These are phyloP conservation scores for Scleroderma citrinum DNA, from an alignment of 768 basidiomycete species.

Conservation along the genomic window DNA sequence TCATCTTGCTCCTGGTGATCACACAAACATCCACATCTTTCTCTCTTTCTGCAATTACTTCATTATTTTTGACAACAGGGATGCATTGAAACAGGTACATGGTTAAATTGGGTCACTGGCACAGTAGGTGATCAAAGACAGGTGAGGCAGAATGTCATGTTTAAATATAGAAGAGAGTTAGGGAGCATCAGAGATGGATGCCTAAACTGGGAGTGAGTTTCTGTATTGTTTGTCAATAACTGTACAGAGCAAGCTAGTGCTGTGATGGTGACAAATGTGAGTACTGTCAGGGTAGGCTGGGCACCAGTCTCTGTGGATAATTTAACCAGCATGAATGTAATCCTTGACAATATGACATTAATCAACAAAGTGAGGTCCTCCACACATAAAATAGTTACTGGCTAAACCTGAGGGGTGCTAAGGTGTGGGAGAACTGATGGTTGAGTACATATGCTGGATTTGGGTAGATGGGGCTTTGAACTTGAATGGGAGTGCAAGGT, in stretches of 20 bases:
- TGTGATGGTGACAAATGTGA: neutral
- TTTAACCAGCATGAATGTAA: neutral
- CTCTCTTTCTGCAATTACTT: neutral
- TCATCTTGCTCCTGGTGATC: neutral
- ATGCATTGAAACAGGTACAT: neutral
- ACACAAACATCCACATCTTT: neutral
- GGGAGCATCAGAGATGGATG: neutral
- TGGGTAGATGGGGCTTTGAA: neutral
- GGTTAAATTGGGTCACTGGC: neutral
- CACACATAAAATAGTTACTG: neutral
- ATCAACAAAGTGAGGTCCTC: neutral
- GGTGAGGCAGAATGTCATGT: neutral
- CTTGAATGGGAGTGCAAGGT: neutral
- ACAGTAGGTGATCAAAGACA: neutral
- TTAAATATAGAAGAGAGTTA: neutral
- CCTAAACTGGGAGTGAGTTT: neutral
- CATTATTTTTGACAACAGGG: neutral
- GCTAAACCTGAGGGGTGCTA: neutral
- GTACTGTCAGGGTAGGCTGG: neutral
- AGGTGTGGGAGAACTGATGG: neutral
- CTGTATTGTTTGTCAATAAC: neutral
- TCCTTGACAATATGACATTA: neutral
- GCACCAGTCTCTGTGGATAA: neutral
- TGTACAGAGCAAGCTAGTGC: neutral
- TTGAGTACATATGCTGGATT: neutral